Conservation (phyloP, 179 eudicot genomes). For the Drosera spatulata region DNA sequence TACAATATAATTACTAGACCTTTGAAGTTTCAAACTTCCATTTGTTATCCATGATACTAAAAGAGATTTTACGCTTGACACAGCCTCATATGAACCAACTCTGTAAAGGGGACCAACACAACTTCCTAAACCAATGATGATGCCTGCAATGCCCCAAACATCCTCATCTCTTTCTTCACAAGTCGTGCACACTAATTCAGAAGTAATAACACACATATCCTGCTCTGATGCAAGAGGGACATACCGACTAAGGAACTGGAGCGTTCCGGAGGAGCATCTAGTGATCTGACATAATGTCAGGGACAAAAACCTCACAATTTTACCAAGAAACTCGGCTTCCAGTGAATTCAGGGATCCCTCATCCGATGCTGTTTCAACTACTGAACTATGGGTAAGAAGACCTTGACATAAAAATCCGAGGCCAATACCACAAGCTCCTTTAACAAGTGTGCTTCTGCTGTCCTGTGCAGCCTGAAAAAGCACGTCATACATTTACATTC, state of each 20-base stretch:
- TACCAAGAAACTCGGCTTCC: constrained; percentile 61
- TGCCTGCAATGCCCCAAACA: constrained; percentile 90
- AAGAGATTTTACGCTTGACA: constrained; percentile 45
- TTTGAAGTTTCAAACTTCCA: constrained; percentile 19
- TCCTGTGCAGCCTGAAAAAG: constrained; percentile 52
- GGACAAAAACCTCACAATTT: constrained; percentile 44
- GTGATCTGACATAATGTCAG: constrained; percentile 38
- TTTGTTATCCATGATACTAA: constrained; percentile 51
- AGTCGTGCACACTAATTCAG: constrained; percentile 15
- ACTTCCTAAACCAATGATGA: constrained; percentile 72
- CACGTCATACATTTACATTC: constrained; percentile 1
- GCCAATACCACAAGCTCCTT: constrained; percentile 94
- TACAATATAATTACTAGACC: constrained; percentile 10
- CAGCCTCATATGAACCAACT: constrained; percentile 68
- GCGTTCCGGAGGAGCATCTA: constrained; percentile 28
- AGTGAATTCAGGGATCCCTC: constrained; percentile 27
- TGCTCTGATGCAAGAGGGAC: constrained; percentile 28
- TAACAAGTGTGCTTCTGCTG: constrained; percentile 67
- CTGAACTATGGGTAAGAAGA: constrained; percentile 46
- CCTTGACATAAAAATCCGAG: constrained; percentile 80
- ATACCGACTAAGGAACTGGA: constrained; percentile 33
- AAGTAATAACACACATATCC: constrained; percentile 11
- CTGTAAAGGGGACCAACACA: constrained; percentile 58
- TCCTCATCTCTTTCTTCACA: constrained; percentile 52
- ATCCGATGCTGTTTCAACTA: constrained; percentile 23